Evolutionary conservation across 164 flowering plant genomes (phyloP).

Genomic region (Stephania cephalantha): DNA sequence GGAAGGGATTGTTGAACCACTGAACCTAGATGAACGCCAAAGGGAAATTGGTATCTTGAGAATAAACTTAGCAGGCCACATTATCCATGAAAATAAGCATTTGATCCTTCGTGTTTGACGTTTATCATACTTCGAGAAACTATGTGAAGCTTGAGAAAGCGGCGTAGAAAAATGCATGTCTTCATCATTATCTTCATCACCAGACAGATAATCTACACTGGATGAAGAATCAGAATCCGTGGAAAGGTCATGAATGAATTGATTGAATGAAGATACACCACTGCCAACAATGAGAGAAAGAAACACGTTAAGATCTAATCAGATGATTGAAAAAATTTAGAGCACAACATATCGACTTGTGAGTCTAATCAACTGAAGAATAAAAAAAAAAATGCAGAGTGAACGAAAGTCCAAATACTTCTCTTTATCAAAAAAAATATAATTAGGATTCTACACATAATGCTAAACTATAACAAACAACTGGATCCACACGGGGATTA

Average conservation of each 20-base stretch:
- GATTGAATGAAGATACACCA: slow-evolving; percentile 97
- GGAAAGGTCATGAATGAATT: slow-evolving; percentile 80
- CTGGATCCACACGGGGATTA: not conserved
- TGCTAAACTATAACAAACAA: not conserved
- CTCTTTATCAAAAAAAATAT: too few species aligned
- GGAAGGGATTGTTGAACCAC: slow-evolving; percentile 26
- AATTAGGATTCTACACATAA: slow-evolving; percentile 1
- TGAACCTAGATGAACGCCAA: slow-evolving; percentile 22
- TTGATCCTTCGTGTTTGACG: slow-evolving; percentile 43
- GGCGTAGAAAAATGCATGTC: slow-evolving; percentile 45
- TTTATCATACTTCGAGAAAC: slow-evolving; percentile 33
- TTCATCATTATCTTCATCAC: slow-evolving; percentile 64
- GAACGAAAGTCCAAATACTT: too few species aligned
- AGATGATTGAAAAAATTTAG: not conserved
- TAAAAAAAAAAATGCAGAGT: too few species aligned
- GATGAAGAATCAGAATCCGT: slow-evolving; percentile 75
- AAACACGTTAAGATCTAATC: not conserved
- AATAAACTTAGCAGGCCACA: slow-evolving; percentile 54
- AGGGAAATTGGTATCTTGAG: slow-evolving; percentile 51
- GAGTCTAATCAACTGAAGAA: not conserved
- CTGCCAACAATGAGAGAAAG: slow-evolving; percentile 31
- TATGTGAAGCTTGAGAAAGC: slow-evolving; percentile 56
- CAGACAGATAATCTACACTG: slow-evolving; percentile 60
- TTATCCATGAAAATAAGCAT: slow-evolving; percentile 54
- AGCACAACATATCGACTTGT: not conserved